Conservation (phyloP, 306 rosid genomes). For the Macrotyloma uniflorum region DNA sequence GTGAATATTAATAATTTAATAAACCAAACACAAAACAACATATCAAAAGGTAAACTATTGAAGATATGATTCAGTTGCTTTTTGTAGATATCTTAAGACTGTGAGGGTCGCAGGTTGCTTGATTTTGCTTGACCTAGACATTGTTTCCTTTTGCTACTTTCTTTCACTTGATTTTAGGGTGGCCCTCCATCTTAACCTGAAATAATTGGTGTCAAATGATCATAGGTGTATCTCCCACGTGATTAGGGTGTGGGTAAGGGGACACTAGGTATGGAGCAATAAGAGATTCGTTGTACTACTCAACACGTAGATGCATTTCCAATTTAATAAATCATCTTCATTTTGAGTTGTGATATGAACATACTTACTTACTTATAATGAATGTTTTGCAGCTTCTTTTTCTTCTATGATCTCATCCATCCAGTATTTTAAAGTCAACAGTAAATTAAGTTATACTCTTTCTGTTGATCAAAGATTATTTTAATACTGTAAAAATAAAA, state of each 20-base stretch:
- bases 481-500: too few relatives aligned
- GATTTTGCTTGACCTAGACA: slow-evolving; percentile 26
- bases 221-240: not conserved
- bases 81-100: not conserved
- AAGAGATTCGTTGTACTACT: not conserved
- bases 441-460: too few relatives aligned
- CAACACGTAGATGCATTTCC: not conserved
- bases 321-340: not conserved
- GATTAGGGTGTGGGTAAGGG: not conserved
- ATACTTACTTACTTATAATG: too few relatives aligned
- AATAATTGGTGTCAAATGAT: slow-evolving; percentile 17
- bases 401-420: too few relatives aligned
- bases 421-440: too few relatives aligned
- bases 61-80: not conserved
- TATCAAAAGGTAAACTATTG: not conserved
- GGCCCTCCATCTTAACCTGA: slow-evolving; percentile 31
- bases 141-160: slow-evolving; percentile 6
- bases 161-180: not conserved
- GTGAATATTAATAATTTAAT: not conserved
- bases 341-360: too few relatives aligned
- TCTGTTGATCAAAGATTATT: too few relatives aligned
- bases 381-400: too few relatives aligned
- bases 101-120: slow-evolving; percentile 26
- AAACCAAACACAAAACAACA: too few relatives aligned
- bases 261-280: not conserved